Percentiles rank a stretch among this genome's conserved stretches.
These are phyloP conservation scores for Trametes villosa DNA, from an alignment of 768 basidiomycete genomes.

Conservation along the genomic window DNA sequence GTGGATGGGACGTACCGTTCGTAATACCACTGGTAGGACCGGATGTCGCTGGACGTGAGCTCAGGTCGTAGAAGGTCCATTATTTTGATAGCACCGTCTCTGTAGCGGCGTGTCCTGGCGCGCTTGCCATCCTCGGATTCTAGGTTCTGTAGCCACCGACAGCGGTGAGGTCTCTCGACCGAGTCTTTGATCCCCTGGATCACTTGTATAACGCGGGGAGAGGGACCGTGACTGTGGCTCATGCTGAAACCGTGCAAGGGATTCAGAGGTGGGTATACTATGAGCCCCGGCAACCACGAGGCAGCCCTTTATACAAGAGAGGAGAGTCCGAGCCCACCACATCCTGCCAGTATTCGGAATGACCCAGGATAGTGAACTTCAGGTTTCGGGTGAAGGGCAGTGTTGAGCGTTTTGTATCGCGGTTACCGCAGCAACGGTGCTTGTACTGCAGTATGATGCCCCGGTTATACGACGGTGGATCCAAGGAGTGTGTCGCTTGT, in stretches of 20 bases:
- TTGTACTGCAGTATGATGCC: constrained; percentile 2
- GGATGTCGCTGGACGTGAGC: background rate
- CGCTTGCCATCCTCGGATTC: constrained; percentile 1
- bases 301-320: background rate
- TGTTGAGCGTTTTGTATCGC: constrained; percentile 8
- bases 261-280: background rate
- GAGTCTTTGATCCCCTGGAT: constrained; percentile 19
- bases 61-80: constrained; percentile 7
- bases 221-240: background rate
- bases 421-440: constrained; percentile 4
- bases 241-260: background rate
- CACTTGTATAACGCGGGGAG: background rate
- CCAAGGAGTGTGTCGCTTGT: background rate
- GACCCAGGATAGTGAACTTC: background rate
- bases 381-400: background rate
- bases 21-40: constrained; percentile 1
- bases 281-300: too few species aligned
- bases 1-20: background rate
- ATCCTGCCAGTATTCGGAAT: background rate
- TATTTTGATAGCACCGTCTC: constrained; percentile 13
- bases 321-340: background rate
- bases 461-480: background rate
- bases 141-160: background rate
- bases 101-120: background rate
- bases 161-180: constrained; percentile 7